Conservation (phyloP, 768 basidiomycete genomes). For the Tricholoma saponaceum region DNA sequence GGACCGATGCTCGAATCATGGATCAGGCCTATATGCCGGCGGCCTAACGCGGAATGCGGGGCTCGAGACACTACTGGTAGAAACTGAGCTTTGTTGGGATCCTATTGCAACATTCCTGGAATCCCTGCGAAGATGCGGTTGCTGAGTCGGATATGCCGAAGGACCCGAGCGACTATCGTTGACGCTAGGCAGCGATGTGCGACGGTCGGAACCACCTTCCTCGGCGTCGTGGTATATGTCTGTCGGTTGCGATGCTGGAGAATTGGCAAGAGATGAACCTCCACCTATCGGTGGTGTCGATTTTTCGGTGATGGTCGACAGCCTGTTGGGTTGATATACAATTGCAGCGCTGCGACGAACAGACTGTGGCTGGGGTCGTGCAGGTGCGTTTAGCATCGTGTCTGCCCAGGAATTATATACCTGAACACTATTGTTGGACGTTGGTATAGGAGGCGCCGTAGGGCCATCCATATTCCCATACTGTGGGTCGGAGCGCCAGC, state of each 20-base stretch:
- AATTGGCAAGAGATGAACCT: constrained; percentile 11
- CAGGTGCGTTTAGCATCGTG: background rate
- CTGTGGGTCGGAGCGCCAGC: background rate
- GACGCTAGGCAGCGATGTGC: background rate
- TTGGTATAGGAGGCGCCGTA: background rate
- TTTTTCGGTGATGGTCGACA: constrained; percentile 19
- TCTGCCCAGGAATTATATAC: background rate
- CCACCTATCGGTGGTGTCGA: constrained; percentile 10
- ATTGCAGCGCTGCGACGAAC: constrained; percentile 5
- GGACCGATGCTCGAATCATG: background rate
- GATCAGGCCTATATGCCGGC: background rate
- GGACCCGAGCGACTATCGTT: background rate
- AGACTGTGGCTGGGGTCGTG: constrained; percentile 10
- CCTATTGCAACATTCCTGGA: background rate
- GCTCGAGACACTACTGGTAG: background rate
- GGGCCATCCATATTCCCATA: background rate
- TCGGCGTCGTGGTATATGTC: constrained; percentile 2
- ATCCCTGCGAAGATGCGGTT: background rate
- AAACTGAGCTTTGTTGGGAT: background rate
- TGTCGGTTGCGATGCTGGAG: constrained; percentile 7
- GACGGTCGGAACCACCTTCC: background rate
- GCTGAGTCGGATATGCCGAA: background rate
- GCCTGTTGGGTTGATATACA: constrained; percentile 14
- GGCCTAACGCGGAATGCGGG: background rate
- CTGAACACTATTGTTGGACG: background rate